Evolutionary conservation across 2,329 filamentous ascomycete genomes (phyloP), one percentile per base, ranked within the genome.

Genomic region (Cercospora sesami): DNA sequence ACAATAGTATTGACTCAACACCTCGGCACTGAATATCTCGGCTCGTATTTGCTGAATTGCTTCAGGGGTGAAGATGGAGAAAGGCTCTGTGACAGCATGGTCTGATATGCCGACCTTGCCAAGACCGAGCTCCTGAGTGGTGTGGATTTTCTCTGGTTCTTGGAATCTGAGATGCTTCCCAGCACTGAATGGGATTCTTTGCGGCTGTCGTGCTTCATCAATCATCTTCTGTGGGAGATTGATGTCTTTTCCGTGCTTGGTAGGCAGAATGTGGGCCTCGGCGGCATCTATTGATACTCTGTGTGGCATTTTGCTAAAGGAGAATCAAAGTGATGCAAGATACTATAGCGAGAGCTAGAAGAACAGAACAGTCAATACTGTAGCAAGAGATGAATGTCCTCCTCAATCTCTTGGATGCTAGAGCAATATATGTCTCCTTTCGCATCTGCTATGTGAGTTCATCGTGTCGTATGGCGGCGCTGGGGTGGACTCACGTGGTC

Each of bases 71-170:
- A 91, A 91, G 26, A 91, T 81, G 3, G 82, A 82, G 76, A 91
- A 91, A 0, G 88, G 87, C 67, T 90, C 86, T 0, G 88, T 89
- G 62, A 89, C 87, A 12, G 87, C 89, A 60, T 87, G 81, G 1
- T 84, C 83, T 1, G 89, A 91, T 28, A 91, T 82, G 4, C 88
- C 89, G 60, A 80, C 81, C 12, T 48, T 21, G 23, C 55, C 39
- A 18, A 60, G 45, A 8, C 63, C 63, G 14, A 65, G 55, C 21
- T 65, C 58, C n/a, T 65, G 31, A 18, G 57, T 59, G 14, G 63
- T 53, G 18, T 60, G 42, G 30, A 60, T 60, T 16, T 65, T 60
- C 8, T 21, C 59, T n/a, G 63, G 63, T 16, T 55, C 36, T 21
- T 51, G 51, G 39, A 65, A 53, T 10, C 33, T 45, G 28, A 65